Base-by-base conservation (phyloP, 495 filamentous ascomycete species). In the Trypethelium eluteriae region DNA sequence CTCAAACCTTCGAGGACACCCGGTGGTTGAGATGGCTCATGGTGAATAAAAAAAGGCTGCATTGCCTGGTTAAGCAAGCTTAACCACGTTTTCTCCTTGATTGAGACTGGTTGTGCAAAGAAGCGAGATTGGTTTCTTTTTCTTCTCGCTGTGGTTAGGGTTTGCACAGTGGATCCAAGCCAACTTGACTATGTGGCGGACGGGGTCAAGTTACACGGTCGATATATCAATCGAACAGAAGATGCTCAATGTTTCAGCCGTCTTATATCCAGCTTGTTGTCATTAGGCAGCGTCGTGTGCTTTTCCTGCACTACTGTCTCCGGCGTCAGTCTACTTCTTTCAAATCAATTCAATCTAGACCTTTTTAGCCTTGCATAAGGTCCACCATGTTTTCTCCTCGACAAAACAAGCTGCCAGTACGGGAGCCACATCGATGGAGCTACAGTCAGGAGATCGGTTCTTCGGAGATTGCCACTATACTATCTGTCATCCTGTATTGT, bases 251-350 rank as follows among this genome's bases (percentile, higher is more conserved):
- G 11, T 59, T 59, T 36, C 53, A 59, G 18, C 32, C 53, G 53
- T 59, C 53, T 59, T 59, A 59, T 59, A 59, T 59, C 53, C 53
- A 59, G 18, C 53, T 59, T 59, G n/a, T 59, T 59, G 53, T 59
- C 32, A 34, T 59, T 59, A 18, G 53, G 53, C 53, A 59, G 18
- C 53, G 53, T 59, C 53, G 53, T 59, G 53, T 36, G 53, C 36
- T n/a, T 53, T 53, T 53, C 49, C 18, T 59, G 53, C 53, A 59
- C 53, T 59, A 18, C 32, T 59, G 5, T 59, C 36, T 59, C 7
- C 53, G 53, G 53, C 53, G 53, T 59, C 36, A 36, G 32, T 59
- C 32, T 3, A 36, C 11, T 32, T 36, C 7, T 59, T 59, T 9
- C 34, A 59, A 59, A 35, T 18, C 53, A 2, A 59, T 25, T 59